Conservation (phyloP, 1,284 basidiomycete genomes). For the Cutaneotrichosporon sp. region DNA sequence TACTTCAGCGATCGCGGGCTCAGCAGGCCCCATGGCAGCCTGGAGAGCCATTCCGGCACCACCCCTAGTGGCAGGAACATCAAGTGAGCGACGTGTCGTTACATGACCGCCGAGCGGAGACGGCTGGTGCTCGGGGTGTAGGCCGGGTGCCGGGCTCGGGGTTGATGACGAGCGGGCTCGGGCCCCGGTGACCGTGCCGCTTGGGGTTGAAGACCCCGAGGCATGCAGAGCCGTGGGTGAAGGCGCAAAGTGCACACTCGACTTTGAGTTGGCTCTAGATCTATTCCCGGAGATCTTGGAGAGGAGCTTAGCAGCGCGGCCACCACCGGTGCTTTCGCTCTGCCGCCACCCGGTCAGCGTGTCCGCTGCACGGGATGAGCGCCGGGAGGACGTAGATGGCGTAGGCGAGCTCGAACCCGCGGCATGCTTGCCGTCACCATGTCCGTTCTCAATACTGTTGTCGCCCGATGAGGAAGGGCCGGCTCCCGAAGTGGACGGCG, state of each 20-base stretch:
- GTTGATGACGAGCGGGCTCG: constrained; percentile 10
- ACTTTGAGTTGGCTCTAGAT: constrained; percentile 19
- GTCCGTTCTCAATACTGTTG: neutral
- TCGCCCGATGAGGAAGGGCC: neutral
- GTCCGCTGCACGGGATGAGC: constrained; percentile 15
- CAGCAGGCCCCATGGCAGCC: neutral
- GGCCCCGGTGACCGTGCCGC: neutral
- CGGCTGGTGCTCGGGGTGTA: neutral
- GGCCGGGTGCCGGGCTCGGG: constrained; percentile 3
- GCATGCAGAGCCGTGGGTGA: constrained; percentile 13
- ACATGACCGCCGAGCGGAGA: constrained; percentile 8
- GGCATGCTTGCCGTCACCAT: neutral
- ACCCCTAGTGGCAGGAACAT: constrained; percentile 1
- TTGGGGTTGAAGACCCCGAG: neutral
- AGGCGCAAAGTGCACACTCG: constrained; percentile 20
- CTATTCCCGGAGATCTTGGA: constrained; percentile 30
- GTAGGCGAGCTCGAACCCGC: constrained; percentile 5
- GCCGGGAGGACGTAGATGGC: constrained; percentile 10
- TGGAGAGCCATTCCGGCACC: neutral
- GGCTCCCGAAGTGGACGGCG: neutral
- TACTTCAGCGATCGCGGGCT: neutral
- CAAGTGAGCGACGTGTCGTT: constrained; percentile 8
- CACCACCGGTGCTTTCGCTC: constrained; percentile 12
- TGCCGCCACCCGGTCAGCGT: constrained; percentile 19
- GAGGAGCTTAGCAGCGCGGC: constrained; percentile 28